Base-by-base conservation (phyloP, 768 basidiomycete genomes). In the Kockovaella imperatae region DNA sequence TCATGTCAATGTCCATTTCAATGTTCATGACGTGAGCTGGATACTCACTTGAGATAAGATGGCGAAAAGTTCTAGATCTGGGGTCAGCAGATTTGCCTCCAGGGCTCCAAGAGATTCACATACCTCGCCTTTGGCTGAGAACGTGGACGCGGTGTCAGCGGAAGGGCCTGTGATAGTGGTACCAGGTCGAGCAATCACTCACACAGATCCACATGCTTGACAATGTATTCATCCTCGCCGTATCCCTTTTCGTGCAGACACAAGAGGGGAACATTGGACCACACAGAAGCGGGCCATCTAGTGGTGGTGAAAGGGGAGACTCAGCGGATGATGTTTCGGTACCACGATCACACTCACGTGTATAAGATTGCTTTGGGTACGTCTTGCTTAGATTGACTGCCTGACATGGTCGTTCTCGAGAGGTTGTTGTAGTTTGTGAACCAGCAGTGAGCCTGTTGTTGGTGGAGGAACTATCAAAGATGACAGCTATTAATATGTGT, bases 321-420 rank as follows among this genome's bases (percentile, higher is more conserved):
- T 6, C 18, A 14, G 35, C 38, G 32, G 29, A 8, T 21, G 24
- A 41, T 21, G 38, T 18, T 23, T 39, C 38, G 17, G 17, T 14
- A 6, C n/a, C 32, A 20, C 14, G 25, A 31, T n/a, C 3, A 29
- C 20, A 49, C 57, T 35, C 71, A 78, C 69, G 82, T 82, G 72
- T 88, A 90, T 1, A 90, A 74, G 32, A 84, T 79, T n/a, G 87
- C 87, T 72, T 87, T 88, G 25, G 73, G 71, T 6, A 72, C 43
- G 13, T 53, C 36, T 21, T 53, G 56, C 18, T 47, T 5, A 20
- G 25, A 28, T 18, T 45, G 34, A 17, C 2, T 36, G 24, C n/a
- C n/a, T n/a, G n/a, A n/a, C n/a, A n/a, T n/a, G n/a, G n/a, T n/a
- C n/a, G n/a, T n/a, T n/a, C n/a, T n/a, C n/a, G n/a, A n/a, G n/a